A percentile compares a stretch with the other conserved stretches of the same genome.
These are phyloP conservation scores for Rhodotorula paludigena DNA, from an alignment of 768 basidiomycete genomes.

Conservation along the genomic window DNA sequence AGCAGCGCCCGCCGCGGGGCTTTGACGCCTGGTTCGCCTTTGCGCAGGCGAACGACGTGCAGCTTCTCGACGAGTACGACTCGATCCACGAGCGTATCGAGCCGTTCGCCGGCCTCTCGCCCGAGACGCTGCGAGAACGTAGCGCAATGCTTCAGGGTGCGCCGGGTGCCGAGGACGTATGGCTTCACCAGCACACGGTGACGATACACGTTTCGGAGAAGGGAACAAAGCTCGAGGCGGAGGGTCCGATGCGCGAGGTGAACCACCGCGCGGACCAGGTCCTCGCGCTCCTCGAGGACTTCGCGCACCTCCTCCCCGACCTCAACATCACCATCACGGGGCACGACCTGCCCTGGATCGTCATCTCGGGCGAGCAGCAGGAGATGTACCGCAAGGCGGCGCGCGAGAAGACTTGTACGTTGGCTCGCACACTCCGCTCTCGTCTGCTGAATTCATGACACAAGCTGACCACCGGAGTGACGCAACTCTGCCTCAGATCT, in stretches of 20 bases:
- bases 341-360: constrained; percentile 39
- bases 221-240: constrained; percentile 7
- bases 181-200: constrained; percentile 31
- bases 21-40: constrained; percentile 84
- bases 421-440: not conserved
- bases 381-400: constrained; percentile 15
- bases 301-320: constrained; percentile 39
- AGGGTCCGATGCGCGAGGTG: constrained; percentile 20
- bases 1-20: constrained; percentile 72
- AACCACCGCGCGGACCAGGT: constrained; percentile 28
- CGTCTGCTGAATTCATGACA: not conserved
- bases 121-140: constrained; percentile 25
- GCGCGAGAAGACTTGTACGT: constrained; percentile 15
- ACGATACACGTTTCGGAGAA: constrained; percentile 28
- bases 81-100: constrained; percentile 52
- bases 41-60: constrained; percentile 62
- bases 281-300: constrained; percentile 26
- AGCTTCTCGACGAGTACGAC: constrained; percentile 82
- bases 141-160: too few species aligned
- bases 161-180: constrained; percentile 19
- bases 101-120: constrained; percentile 51
- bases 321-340: constrained; percentile 41
- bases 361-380: constrained; percentile 21
- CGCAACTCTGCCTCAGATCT: constrained; percentile 10
- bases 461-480: not conserved